Evolutionary conservation across 768 basidiomycete species (phyloP).

Genomic region (Calocybe cyanea): DNA sequence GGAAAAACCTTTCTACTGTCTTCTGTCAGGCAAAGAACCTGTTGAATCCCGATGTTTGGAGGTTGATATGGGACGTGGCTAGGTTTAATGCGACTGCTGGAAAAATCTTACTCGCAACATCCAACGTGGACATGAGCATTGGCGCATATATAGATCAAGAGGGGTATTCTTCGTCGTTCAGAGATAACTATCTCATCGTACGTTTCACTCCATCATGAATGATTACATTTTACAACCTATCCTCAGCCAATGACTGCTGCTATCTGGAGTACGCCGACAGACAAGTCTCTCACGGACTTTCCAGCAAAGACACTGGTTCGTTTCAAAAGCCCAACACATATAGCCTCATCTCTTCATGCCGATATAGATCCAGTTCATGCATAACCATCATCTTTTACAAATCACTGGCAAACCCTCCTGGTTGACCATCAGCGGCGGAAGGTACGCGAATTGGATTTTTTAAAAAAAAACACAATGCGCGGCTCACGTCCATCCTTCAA

Average conservation of each 20-base stretch:
- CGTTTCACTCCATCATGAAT: constrained; percentile 17
- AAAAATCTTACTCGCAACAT: constrained; percentile 34
- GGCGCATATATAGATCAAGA: constrained; percentile 61
- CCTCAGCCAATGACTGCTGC: constrained; percentile 74
- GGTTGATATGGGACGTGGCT: constrained; percentile 66
- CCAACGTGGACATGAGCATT: constrained; percentile 41
- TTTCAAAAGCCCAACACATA: not conserved
- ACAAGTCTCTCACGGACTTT: constrained; percentile 65
- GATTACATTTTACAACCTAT: not conserved
- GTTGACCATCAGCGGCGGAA: constrained; percentile 71
- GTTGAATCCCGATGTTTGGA: constrained; percentile 64
- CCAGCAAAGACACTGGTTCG: constrained; percentile 61
- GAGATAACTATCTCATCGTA: constrained; percentile 73
- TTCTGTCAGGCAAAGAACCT: constrained; percentile 66
- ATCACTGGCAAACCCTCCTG: constrained; percentile 66
- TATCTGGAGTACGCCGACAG: constrained; percentile 76
- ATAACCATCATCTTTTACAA: constrained; percentile 73
- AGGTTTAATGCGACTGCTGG: constrained; percentile 71
- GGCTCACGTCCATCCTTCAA: not conserved
- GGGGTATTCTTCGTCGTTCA: constrained; percentile 64
- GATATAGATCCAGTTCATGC: constrained; percentile 60
- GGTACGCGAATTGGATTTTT: too few relatives aligned
- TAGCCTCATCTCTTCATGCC: not conserved
- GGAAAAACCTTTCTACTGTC: constrained; percentile 53
- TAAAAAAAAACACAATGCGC: too few relatives aligned